These are phyloP conservation scores for Linum usitatissimum DNA, from an alignment of 345 rosid species.

Conservation along the genomic window DNA sequence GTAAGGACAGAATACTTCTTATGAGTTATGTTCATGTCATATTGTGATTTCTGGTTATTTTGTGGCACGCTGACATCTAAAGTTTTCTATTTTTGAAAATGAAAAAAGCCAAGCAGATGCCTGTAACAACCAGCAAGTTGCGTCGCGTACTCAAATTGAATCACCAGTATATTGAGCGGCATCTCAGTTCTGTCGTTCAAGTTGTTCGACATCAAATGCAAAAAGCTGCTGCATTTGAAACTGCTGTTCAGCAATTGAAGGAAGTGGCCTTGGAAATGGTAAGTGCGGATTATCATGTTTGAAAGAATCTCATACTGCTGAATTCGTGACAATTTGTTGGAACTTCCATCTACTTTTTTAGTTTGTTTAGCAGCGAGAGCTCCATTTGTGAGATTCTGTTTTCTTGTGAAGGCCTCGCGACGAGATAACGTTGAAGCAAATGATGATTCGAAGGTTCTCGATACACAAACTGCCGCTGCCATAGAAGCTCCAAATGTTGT, in stretches of 20 bases:
- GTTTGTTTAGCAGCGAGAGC: background rate
- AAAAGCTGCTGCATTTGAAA: conserved; percentile 59
- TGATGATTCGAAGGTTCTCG: conserved; percentile 20
- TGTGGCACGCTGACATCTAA: conserved; percentile 2
- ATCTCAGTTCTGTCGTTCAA: conserved; percentile 44
- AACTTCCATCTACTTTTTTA: background rate
- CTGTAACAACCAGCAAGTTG: conserved; percentile 43
- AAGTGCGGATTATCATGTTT: conserved; percentile 5
- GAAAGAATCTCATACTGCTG: no score
- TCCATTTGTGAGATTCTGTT: background rate
- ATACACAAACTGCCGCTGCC: conserved; percentile 14
- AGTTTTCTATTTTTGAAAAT: conserved; percentile 13
- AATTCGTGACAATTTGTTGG: conserved; percentile 6
- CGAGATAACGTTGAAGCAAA: conserved; percentile 26
- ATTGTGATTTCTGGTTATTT: background rate
- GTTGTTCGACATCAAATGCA: conserved; percentile 59
- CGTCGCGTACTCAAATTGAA: conserved; percentile 46
- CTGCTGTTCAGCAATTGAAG: conserved; percentile 41
- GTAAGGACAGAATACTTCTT: conserved; percentile 25
- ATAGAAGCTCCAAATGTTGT: conserved; percentile 14
- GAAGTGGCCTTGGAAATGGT: conserved; percentile 30
- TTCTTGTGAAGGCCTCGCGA: conserved; percentile 23
- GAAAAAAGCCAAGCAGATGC: conserved; percentile 75
- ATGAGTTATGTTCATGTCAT: background rate
- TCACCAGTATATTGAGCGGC: conserved; percentile 58